Evolutionary conservation across 306 rosid genomes (phyloP).

Genomic region (Mimosa bimucronata): DNA sequence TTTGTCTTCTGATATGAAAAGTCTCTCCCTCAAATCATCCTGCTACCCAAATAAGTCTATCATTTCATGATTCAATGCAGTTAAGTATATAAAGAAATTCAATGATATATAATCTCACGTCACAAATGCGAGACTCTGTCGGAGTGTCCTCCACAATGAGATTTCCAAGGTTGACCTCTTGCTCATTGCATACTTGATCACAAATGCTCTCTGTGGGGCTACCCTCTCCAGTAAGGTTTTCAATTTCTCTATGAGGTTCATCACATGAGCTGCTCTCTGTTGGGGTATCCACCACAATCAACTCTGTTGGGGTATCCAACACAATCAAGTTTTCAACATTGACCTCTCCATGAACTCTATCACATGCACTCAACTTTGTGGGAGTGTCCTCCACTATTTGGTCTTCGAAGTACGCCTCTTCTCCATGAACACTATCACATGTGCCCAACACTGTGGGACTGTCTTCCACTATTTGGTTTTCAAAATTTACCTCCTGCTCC

Average conservation of each 20-base stretch:
- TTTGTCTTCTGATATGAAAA: constrained; percentile 42
- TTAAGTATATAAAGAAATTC: neutral
- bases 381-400: constrained; percentile 13
- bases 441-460: neutral
- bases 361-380: neutral
- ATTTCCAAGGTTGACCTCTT: constrained; percentile 23
- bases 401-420: neutral
- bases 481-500: constrained; percentile 15
- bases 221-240: neutral
- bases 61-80: constrained; percentile 10
- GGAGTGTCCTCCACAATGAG: constrained; percentile 33
- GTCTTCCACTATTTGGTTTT: constrained; percentile 9
- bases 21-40: constrained; percentile 46
- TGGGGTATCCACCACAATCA: constrained; percentile 17
- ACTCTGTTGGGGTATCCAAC: constrained; percentile 8
- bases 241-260: constrained; percentile 15
- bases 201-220: constrained; percentile 27
- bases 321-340: neutral
- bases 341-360: neutral
- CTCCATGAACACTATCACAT: neutral
- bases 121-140: constrained; percentile 30
- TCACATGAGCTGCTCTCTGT: constrained; percentile 9
- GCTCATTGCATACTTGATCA: constrained; percentile 25
- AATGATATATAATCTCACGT: constrained; percentile 42
- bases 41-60: constrained; percentile 33